phyloP scores from a whole-genome alignment of 2,329 filamentous ascomycete genomes.

The Calonectria fujianensis region DNA sequence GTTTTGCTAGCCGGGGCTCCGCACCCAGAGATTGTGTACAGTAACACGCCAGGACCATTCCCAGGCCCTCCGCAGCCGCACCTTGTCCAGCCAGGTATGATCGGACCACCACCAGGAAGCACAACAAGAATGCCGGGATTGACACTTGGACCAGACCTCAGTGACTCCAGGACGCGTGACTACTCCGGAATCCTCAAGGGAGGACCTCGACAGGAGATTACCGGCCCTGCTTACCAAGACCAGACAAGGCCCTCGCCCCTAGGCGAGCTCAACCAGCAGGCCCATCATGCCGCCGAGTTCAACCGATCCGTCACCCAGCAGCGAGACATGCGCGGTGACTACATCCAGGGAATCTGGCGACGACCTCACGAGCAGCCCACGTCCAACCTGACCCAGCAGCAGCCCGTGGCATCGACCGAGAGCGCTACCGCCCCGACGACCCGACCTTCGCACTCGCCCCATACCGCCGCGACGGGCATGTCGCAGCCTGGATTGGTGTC shows the following conservation, averaged over 20 bases:
- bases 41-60: conserved; percentile 80
- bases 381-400: conserved; percentile 68
- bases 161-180: conserved; percentile 85
- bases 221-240: conserved; percentile 91
- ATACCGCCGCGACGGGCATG: conserved; percentile 72
- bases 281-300: conserved; percentile 91
- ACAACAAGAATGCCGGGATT: conserved; percentile 88
- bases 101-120: conserved; percentile 77
- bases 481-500: conserved; percentile 75
- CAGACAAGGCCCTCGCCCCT: conserved; percentile 85
- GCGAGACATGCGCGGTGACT: conserved; percentile 85
- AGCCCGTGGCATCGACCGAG: conserved; percentile 67
- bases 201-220: conserved; percentile 91
- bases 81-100: conserved; percentile 83
- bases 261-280: conserved; percentile 88
- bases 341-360: conserved; percentile 88
- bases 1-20: conserved; percentile 76
- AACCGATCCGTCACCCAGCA: conserved; percentile 90
- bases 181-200: conserved; percentile 86
- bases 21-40: conserved; percentile 92
- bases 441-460: conserved; percentile 75
- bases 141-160: conserved; percentile 85
- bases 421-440: conserved; percentile 66
- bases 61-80: conserved; percentile 80
- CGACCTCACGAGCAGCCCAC: conserved; percentile 86